Evolutionary conservation across 768 basidiomycete genomes (phyloP).

Genomic region (Tricholoma terreum): DNA sequence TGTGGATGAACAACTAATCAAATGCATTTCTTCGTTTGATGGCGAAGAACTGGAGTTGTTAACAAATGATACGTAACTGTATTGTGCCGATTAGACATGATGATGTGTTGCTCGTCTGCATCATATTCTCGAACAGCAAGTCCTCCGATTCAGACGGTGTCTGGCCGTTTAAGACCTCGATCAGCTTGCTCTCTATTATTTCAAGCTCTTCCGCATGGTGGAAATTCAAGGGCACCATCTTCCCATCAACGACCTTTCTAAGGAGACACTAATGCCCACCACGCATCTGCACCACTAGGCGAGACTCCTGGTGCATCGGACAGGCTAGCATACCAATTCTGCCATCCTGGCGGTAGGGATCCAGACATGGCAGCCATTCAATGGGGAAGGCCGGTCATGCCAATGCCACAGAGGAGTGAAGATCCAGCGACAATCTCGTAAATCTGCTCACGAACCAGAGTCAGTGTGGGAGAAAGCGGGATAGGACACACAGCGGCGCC

Average conservation of each 20-base stretch:
- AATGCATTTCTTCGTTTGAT: background rate
- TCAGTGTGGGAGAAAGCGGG: background rate
- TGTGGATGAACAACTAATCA: background rate
- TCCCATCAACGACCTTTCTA: no score
- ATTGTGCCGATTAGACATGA: no score
- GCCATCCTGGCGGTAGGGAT: constrained; percentile 5
- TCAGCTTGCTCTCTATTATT: no score
- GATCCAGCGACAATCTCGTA: constrained; percentile 4
- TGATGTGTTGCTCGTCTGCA: no score
- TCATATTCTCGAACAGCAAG: no score
- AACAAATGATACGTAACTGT: background rate
- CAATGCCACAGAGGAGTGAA: background rate
- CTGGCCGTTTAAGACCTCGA: no score
- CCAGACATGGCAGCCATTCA: background rate
- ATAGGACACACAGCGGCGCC: constrained; percentile 4
- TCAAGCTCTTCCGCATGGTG: no score
- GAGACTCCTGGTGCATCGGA: constrained; percentile 4
- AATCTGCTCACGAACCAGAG: background rate
- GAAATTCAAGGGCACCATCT: no score
- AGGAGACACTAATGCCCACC: background rate
- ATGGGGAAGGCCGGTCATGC: constrained; percentile 3
- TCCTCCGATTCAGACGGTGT: no score
- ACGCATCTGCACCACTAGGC: constrained; percentile 1
- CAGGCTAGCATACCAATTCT: constrained; percentile 6
- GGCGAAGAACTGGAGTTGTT: background rate